Base-by-base conservation (phyloP, 208 protist species). In the Perkinsela sp. region DNA sequence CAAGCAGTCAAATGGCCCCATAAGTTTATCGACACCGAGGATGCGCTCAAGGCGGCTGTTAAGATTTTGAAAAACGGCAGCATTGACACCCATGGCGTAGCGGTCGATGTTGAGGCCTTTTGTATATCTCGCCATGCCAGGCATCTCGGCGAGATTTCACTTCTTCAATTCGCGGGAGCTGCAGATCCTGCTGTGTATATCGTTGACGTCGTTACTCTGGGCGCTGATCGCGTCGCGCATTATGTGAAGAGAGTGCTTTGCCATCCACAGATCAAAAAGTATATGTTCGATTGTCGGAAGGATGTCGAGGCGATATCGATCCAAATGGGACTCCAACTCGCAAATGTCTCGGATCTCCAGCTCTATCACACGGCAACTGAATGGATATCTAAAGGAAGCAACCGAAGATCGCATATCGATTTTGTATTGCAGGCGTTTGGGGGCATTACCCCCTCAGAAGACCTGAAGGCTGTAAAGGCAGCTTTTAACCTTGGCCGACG, bases 281-380 rank as follows among this genome's bases (percentile, higher is more conserved):
- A 84, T 29, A 83, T 89, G 6, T 92, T 90, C 68, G 86, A 92
- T 71, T 92, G 86, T 71, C 80, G 86, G 1, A 82, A 84, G 30
- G 86, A 92, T 69, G 79, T 89, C 6, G 86, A 92, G 67, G 86
- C 86, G 32, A 74, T 92, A 28, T 85, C 77, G 66, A 79, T 73
- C 68, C 86, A 92, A 75, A 76, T 88, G 70, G 70, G 71, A 0
- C 65, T 92, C n/a, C 70, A 75, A 31, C 77, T 82, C 0, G 70
- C 32, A 2, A 73, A 79, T 15, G 81, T 86, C 0, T 72, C 89
- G 0, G 86, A 92, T 69, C 73, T 92, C 16, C 86, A 92, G 73
- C 74, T 92, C 13, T 83, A 83, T 68, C 86, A 78, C 72, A 86
- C 84, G 1, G 83, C 81, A 2, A 68, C 85, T 70, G 84, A 92